These are phyloP conservation scores for Urtica urens DNA, from an alignment of 306 rosid genomes.

Conservation along the genomic window DNA sequence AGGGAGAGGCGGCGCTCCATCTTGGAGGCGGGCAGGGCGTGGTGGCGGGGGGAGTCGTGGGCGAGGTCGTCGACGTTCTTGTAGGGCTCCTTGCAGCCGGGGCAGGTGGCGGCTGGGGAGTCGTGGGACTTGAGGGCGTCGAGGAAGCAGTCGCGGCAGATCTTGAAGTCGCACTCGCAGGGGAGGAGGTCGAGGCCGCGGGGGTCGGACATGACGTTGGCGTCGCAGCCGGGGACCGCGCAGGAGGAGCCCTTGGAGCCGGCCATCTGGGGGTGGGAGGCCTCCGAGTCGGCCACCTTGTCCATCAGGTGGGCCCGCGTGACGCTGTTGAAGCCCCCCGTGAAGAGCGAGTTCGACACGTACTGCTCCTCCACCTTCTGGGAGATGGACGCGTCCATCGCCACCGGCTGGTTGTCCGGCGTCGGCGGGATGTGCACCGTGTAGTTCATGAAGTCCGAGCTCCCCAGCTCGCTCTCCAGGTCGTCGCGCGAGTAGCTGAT, in stretches of 20 bases:
- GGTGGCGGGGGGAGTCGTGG: conserved; percentile 49
- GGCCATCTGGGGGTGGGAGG: conserved; percentile 93
- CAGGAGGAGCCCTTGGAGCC: conserved; percentile 87
- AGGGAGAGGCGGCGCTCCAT: conserved; percentile 80
- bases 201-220: conserved; percentile 80
- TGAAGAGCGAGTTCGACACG: conserved; percentile 76
- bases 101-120: conserved; percentile 69
- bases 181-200: conserved; percentile 86
- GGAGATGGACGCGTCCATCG: conserved; percentile 75
- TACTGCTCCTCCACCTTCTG: conserved; percentile 94
- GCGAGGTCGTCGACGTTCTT: conserved; percentile 72
- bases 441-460: conserved; percentile 60
- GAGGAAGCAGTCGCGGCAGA: conserved; percentile 81
- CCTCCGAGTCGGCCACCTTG: conserved; percentile 81
- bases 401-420: conserved; percentile 97
- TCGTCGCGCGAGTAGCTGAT: conserved; percentile 84
- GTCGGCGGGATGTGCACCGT: conserved; percentile 88
- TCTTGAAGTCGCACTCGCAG: conserved; percentile 94
- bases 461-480: conserved; percentile 85
- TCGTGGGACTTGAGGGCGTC: conserved; percentile 80
- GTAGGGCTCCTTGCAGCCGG: conserved; percentile 81
- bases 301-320: conserved; percentile 92
- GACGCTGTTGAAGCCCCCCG: conserved; percentile 85
- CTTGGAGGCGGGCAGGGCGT: conserved; percentile 75
- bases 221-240: conserved; percentile 85